Evolutionary conservation across 805 yeast genomes (phyloP), one percentile per base, ranked within the genome.

Genomic region (Barnettozyma vustinii): DNA sequence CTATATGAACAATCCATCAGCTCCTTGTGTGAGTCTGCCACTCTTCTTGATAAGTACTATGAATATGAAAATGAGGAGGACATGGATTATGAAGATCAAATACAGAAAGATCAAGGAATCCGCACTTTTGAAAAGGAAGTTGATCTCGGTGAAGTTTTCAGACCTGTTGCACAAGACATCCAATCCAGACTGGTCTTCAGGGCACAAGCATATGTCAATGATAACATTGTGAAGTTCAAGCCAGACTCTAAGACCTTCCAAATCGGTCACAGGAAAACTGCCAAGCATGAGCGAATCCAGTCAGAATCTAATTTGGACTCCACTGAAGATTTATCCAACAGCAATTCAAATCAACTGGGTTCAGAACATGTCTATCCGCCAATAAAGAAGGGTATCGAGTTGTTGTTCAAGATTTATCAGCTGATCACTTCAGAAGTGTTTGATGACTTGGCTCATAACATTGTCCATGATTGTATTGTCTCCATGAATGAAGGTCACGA

Each of bases 391-490:
- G 83, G 96, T 0, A 67, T 90, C 40, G 76, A 83, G 1, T 67
- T 92, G 6, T 68, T 91, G 27, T 82, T 89, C 32, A 85, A 81
- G 61, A 84, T 91, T 20, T 87, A 88, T 61, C 95, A 87, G 58
- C 70, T 90, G 57, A 77, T 92, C 35, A 83, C 84, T 55, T 81
- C 91, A 2, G 69, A 76, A 12, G 86, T 89, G 2, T 92, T 91
- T 67, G 96, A 89, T 62, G 96, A 88, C 60, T 68, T 91, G 54
- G 96, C 97, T 0, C 96, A 89, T 63, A 80, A 85, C 49, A 82
- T 89, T 46, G 86, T 92, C 4, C 96, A 87, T 61, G 77, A 84
- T 40, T 83, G 94, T 57, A 77, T 89, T 35, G 59, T 68, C 15
- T 79, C 94, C 7, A 66, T 89, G 56, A 76, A 77, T 48, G 66